Percentiles rank a stretch among this genome's conserved stretches.
phyloP scores from a whole-genome alignment of 805 yeast genomes.

The Diddensiella transvaalensis region DNA sequence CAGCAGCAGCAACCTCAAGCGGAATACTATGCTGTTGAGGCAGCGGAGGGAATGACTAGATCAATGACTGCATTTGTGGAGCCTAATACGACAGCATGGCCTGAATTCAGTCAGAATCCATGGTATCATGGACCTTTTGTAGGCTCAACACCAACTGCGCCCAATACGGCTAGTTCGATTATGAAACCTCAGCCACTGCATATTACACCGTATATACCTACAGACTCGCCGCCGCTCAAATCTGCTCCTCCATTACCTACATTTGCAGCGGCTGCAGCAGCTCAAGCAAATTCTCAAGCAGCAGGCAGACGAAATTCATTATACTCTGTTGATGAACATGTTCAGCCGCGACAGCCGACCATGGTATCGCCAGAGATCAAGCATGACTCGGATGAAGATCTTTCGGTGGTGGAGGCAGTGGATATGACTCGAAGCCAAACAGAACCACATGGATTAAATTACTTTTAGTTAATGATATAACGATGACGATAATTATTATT shows the following conservation, averaged over 20 bases:
- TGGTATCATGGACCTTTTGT: conserved; percentile 3
- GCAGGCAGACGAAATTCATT: neutral
- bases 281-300: neutral
- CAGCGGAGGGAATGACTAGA: conserved; percentile 23
- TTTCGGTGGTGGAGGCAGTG: neutral
- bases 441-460: conserved; percentile 3
- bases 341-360: neutral
- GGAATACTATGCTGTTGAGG: conserved; percentile 6
- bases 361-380: neutral
- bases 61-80: conserved; percentile 26
- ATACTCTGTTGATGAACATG: neutral
- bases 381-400: neutral
- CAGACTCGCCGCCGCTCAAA: neutral
- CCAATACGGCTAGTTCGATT: neutral
- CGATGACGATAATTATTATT: neutral
- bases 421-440: conserved; percentile 14
- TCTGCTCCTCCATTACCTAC: neutral
- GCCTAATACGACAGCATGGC: conserved; percentile 2
- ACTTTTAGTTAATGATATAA: neutral
- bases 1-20: too few relatives aligned
- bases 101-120: conserved; percentile 1
- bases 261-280: neutral
- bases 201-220: neutral
- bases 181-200: neutral
- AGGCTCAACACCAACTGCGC: neutral